Base-by-base conservation (phyloP, 2,329 filamentous ascomycete genomes). In the Drechslerella stenobrocha region DNA sequence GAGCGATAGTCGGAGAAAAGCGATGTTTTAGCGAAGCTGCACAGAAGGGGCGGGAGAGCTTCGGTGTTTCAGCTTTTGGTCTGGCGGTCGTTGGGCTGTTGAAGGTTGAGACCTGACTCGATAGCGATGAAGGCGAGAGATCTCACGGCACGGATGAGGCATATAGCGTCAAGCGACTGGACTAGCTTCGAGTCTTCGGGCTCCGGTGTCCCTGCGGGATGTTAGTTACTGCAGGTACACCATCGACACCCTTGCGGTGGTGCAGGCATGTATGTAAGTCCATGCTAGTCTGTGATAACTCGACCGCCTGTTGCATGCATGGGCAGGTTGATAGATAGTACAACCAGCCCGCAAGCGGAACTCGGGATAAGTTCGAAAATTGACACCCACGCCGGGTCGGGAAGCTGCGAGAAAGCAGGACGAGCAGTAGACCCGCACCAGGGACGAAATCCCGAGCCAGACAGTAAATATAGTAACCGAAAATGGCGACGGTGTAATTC, bases 401-500 rank as follows among this genome's bases (percentile, higher is more conserved):
- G 58, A 67, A 56, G 44, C 63, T 51, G 50, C 63, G 50, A 60
- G 55, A 47, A 60, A 50, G 32, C 23, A 55, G 28, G 28, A 11
- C n/a, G n/a, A n/a, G n/a, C n/a, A n/a, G n/a, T n/a, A 30, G 5
- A 5, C 11, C 28, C 28, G 11, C 11, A 11, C 28, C 28, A 67
- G 56, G 44, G 52, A 59, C 15, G 51, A 56, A 35, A 15, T 24
- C 48, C 26, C 28, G 55, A 23, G 55, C 22, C 40, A 52, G n/a
- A 4, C 13, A 45, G 30, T 67, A 67, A 67, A 60, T 67, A 51
- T 67, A 67, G 63, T 51, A 67, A 67, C 63, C 55, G 45, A 67
- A 67, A 67, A 67, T 52, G 63, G 63, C 32, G 55, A 67, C 52
- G 63, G 63, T 50, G 63, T 40, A 60, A 60, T 67, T 59, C 63